A percentile compares a stretch with the other conserved stretches of the same genome.
phyloP scores from a whole-genome alignment of 1,284 basidiomycete species.

The Leccinum fallax region DNA sequence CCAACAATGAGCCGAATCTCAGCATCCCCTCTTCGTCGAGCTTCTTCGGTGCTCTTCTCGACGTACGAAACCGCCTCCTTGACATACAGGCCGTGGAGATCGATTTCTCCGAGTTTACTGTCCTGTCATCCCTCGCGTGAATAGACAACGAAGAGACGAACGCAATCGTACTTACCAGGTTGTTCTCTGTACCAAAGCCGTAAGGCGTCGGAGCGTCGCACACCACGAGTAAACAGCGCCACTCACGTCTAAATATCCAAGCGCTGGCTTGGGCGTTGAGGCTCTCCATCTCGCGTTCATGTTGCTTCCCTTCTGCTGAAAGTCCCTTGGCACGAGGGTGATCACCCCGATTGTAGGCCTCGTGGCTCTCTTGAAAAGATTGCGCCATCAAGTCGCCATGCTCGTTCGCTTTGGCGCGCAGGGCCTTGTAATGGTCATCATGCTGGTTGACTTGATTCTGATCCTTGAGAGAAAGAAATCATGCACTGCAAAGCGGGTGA shows the following conservation, averaged over 20 bases:
- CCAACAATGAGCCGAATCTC: constrained; percentile 90
- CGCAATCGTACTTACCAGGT: constrained; percentile 51
- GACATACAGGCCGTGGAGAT: constrained; percentile 92
- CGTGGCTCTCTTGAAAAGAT: constrained; percentile 65
- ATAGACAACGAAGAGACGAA: background rate
- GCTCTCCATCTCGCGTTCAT: constrained; percentile 79
- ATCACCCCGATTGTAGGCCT: constrained; percentile 72
- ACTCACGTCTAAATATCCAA: constrained; percentile 84
- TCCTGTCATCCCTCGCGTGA: constrained; percentile 45
- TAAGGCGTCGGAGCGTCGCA: background rate
- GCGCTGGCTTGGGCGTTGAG: constrained; percentile 85
- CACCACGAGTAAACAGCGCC: background rate
- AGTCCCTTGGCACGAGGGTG: constrained; percentile 84
- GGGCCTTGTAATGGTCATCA: constrained; percentile 65
- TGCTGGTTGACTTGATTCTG: constrained; percentile 68
- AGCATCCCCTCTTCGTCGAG: constrained; percentile 63
- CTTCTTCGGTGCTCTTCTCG: constrained; percentile 70
- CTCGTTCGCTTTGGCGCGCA: constrained; percentile 73
- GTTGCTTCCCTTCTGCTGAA: constrained; percentile 80
- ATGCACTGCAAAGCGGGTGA: background rate
- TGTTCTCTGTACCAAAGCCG: constrained; percentile 65
- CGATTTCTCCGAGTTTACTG: constrained; percentile 73
- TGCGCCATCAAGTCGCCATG: constrained; percentile 77
- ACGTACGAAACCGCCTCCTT: constrained; percentile 84
- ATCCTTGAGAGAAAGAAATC: constrained; percentile 44